These are phyloP conservation scores for Pisolithus orientalis DNA, from an alignment of 768 basidiomycete species.

Conservation along the genomic window DNA sequence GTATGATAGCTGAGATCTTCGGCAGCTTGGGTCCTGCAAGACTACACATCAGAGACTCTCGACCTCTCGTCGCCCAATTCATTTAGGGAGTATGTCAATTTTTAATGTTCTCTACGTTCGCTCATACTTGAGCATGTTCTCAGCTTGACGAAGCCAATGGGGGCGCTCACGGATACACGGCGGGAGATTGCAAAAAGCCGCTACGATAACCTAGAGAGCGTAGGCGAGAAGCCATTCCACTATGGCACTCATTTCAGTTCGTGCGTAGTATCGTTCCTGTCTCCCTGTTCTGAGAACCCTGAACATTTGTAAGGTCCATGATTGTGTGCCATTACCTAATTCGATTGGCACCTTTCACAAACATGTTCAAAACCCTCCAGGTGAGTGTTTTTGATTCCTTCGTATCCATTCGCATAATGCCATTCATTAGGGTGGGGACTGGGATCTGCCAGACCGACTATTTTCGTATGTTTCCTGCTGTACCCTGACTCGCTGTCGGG, in stretches of 20 bases:
- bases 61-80: conserved; percentile 56
- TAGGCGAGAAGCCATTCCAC: conserved; percentile 85
- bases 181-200: conserved; percentile 70
- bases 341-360: conserved; percentile 82
- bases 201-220: conserved; percentile 68
- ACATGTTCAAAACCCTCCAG: conserved; percentile 90
- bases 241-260: conserved; percentile 95
- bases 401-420: background rate
- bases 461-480: conserved; percentile 48
- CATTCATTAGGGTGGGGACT: conserved; percentile 72
- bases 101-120: background rate
- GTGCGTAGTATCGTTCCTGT: conserved; percentile 3
- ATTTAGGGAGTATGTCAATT: conserved; percentile 62
- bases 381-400: conserved; percentile 21
- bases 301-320: conserved; percentile 52
- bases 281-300: background rate
- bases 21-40: conserved; percentile 81
- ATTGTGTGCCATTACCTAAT: conserved; percentile 94
- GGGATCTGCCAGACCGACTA: conserved; percentile 86
- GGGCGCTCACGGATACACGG: conserved; percentile 71
- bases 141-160: conserved; percentile 89
- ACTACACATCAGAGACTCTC: conserved; percentile 68
- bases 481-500: background rate
- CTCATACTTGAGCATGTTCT: background rate
- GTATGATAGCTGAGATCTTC: background rate